phyloP scores from a whole-genome alignment of 129 eudicot species.

The Helianthus annuus region HanXRQr2.0-SUNRISE NC_035447.2:52198493-52198992 shows the following conservation, averaged over 20 bases:
- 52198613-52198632: constrained; percentile 48
- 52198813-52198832: constrained; percentile 44
- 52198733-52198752: constrained; percentile 38
- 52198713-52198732: constrained; percentile 48
- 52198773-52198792: constrained; percentile 39
- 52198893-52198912: constrained; percentile 31
- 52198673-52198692: constrained; percentile 48
- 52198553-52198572: constrained; percentile 12
- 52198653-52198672: constrained; percentile 46
- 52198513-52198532: constrained; percentile 9
- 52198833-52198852: constrained; percentile 31
- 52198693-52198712: constrained; percentile 55
- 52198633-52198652: constrained; percentile 44
- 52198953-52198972: constrained; percentile 47
- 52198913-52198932: constrained; percentile 37
- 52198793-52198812: constrained; percentile 49
- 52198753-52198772: constrained; percentile 37
- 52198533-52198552: constrained; percentile 3
- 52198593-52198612: constrained; percentile 39
- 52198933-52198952: constrained; percentile 42
- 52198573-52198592: constrained; percentile 41
- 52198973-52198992: constrained; percentile 47
- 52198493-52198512: constrained; percentile 2
- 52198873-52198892: constrained; percentile 37
- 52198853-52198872: constrained; percentile 37